These are phyloP conservation scores for Neoboletus subvelutipes DNA, from an alignment of 768 basidiomycete genomes.

Conservation along the genomic window DNA sequence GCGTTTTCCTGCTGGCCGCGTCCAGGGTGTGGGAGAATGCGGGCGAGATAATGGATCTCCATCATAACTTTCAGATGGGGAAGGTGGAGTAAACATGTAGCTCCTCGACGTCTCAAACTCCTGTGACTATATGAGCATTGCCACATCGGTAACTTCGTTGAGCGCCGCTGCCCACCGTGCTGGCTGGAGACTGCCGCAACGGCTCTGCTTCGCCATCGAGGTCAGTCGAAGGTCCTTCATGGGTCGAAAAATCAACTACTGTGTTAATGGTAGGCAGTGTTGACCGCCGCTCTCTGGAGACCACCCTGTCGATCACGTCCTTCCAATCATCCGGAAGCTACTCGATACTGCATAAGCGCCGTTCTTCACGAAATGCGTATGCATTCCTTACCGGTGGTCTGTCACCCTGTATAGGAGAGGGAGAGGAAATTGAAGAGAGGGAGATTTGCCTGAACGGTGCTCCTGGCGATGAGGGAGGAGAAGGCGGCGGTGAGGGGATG, in stretches of 20 bases:
- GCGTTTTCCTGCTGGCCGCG: conserved; percentile 24
- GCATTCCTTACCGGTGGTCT: conserved; percentile 32
- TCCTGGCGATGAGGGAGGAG: conserved; percentile 35
- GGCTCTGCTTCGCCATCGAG: conserved; percentile 25
- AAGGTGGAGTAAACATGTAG: conserved; percentile 33
- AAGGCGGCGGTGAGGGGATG: conserved; percentile 60
- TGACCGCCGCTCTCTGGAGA: conserved; percentile 32
- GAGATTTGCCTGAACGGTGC: conserved; percentile 35
- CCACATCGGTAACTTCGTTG: conserved; percentile 24
- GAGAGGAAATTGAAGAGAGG: conserved; percentile 25
- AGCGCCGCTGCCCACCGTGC: conserved; percentile 33
- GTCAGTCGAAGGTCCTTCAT: conserved; percentile 26
- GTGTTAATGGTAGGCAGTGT: conserved; percentile 34
- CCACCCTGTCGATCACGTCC: conserved; percentile 33
- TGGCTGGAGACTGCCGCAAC: conserved; percentile 35
- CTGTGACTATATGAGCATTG: conserved; percentile 31
- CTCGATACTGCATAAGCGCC: conserved; percentile 8
- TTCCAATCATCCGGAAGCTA: conserved; percentile 39
- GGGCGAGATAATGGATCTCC: conserved; percentile 36
- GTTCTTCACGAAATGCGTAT: not conserved
- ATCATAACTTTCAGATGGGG: conserved; percentile 35
- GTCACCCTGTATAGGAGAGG: conserved; percentile 22
- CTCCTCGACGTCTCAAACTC: conserved; percentile 33
- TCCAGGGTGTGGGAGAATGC: conserved; percentile 37
- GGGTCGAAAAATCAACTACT: conserved; percentile 30